phyloP scores from a whole-genome alignment of 208 protist genomes.

The Acanthamoeba healyi region DNA sequence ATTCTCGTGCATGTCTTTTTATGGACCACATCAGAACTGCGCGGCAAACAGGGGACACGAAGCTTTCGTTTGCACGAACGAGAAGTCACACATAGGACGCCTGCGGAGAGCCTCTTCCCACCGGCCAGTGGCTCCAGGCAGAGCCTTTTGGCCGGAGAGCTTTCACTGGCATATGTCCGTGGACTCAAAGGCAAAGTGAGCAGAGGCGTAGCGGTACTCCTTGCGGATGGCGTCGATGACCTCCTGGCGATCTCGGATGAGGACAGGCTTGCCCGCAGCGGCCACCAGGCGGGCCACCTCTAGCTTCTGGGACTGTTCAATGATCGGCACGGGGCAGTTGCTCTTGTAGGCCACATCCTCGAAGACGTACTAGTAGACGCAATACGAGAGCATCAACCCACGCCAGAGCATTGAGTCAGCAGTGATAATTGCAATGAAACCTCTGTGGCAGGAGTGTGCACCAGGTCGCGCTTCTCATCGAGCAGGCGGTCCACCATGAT shows the following conservation, averaged over 20 bases:
- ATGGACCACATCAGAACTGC: too few relatives aligned
- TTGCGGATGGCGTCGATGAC: conserved; percentile 78
- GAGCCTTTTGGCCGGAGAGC: neutral
- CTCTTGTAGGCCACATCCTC: conserved; percentile 87
- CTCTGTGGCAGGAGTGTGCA: neutral
- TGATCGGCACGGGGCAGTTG: conserved; percentile 86
- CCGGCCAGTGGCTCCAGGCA: too few relatives aligned
- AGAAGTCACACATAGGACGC: too few relatives aligned
- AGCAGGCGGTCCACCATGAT: conserved; percentile 82
- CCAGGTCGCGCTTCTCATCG: conserved; percentile 67
- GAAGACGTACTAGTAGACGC: conserved; percentile 80
- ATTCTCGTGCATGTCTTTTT: too few relatives aligned
- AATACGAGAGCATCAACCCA: neutral
- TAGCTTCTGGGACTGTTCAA: conserved; percentile 87
- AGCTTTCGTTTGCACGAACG: too few relatives aligned
- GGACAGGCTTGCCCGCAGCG: conserved; percentile 79
- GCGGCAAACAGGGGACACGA: too few relatives aligned
- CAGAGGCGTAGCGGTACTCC: conserved; percentile 71
- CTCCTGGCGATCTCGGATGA: conserved; percentile 76
- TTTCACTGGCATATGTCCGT: neutral
- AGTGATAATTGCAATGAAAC: neutral
- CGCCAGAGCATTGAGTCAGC: neutral
- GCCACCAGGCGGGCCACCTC: conserved; percentile 81
- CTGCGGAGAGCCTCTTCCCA: too few relatives aligned
- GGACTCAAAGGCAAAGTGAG: neutral